These are phyloP conservation scores for Metarhizium sp. DNA, from an alignment of 2,329 filamentous ascomycete species.

Conservation along the genomic window DNA sequence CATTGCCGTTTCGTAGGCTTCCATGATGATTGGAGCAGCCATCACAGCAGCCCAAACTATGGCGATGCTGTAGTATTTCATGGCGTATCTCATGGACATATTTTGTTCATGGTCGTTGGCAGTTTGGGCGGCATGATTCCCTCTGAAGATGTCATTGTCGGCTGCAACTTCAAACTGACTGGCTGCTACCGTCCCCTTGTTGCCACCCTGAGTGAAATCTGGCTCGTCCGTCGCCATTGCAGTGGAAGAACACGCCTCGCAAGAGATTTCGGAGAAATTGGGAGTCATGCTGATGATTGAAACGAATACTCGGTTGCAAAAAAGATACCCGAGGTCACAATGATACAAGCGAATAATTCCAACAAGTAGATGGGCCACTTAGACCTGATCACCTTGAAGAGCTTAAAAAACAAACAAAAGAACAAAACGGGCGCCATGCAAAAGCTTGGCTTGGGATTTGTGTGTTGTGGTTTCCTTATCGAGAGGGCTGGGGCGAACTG, in stretches of 20 bases:
- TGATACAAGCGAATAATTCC: not conserved
- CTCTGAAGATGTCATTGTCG: conserved; percentile 6
- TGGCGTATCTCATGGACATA: conserved; percentile 9
- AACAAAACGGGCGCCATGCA: not conserved
- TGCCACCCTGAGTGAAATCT: not conserved
- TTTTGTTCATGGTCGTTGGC: conserved; percentile 8
- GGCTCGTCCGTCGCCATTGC: not conserved
- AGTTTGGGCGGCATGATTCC: conserved; percentile 6
- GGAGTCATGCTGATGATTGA: not conserved
- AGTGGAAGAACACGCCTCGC: not conserved
- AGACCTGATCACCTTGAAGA: not conserved
- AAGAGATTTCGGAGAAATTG: not conserved
- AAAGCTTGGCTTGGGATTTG: not conserved
- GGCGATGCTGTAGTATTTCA: conserved; percentile 8
- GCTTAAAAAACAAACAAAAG: not conserved
- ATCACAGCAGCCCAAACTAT: conserved; percentile 11
- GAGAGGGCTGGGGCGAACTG: not conserved
- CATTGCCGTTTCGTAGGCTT: conserved; percentile 21
- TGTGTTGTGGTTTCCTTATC: not conserved
- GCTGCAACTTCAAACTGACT: not conserved
- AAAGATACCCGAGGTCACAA: not conserved
- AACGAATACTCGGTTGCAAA: not conserved
- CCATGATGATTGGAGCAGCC: conserved; percentile 25
- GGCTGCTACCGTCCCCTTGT: not conserved
- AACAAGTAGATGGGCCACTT: not conserved